phyloP scores from a whole-genome alignment of 768 basidiomycete genomes.

The Coprinopsis marcescibilis region DNA sequence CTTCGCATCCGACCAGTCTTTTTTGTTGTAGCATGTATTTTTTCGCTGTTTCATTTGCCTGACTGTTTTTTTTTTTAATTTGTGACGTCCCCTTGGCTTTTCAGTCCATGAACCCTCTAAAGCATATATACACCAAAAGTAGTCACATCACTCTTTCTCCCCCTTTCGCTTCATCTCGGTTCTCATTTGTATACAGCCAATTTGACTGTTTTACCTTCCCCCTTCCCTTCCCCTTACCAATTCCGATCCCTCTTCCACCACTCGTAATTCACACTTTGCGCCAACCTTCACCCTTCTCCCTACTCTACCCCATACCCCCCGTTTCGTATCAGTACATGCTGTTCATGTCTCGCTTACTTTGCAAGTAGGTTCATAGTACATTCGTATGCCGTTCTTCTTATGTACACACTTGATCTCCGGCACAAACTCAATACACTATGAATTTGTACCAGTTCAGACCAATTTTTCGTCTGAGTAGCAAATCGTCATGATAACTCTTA shows the following conservation, averaged over 20 bases:
- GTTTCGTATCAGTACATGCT: background rate
- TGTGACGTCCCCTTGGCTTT: background rate
- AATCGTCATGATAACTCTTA: too few relatives aligned
- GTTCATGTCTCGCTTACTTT: background rate
- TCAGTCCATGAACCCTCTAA: slow-evolving; percentile 6
- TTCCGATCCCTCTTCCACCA: background rate
- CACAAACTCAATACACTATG: slow-evolving; percentile 5
- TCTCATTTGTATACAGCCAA: slow-evolving; percentile 8
- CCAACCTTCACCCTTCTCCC: slow-evolving; percentile 2
- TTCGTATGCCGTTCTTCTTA: slow-evolving; percentile 7
- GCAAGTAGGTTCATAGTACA: slow-evolving; percentile 4
- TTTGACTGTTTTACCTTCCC: slow-evolving; percentile 4
- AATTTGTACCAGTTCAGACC: too few relatives aligned
- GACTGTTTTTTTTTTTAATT: slow-evolving; percentile 6
- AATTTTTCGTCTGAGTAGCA: too few relatives aligned
- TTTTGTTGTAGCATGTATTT: slow-evolving; percentile 9
- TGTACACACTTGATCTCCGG: slow-evolving; percentile 2
- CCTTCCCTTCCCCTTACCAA: background rate
- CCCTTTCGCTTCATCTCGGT: slow-evolving; percentile 8
- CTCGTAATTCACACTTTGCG: background rate
- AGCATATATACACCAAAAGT: slow-evolving; percentile 8
- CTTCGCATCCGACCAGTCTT: slow-evolving; percentile 9
- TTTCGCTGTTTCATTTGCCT: slow-evolving; percentile 11
- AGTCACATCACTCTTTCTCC: slow-evolving; percentile 7
- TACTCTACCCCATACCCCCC: slow-evolving; percentile 1